Evolutionary conservation across 148 eudicot species (phyloP), one percentile per base, ranked within the genome.

Genomic region (Tetragonia tetragonoides): DNA sequence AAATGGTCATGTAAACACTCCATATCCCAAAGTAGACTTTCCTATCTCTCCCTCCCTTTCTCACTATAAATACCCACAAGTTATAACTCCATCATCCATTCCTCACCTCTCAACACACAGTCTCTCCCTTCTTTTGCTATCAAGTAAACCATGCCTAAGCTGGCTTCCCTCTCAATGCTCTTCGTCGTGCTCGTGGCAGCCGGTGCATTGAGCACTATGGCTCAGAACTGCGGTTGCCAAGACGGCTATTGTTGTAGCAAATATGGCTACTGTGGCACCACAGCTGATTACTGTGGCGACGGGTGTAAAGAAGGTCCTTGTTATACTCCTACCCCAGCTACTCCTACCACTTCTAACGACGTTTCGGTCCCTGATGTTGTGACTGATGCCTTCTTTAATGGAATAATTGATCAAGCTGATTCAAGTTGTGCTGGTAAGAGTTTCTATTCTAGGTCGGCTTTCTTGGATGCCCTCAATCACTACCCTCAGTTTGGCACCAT

Each of bases 291-390:
- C 56, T 90, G 93, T 66, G 93, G 93, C 3, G 59, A 78, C 0
- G 93, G 93, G 46, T 89, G 93, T 67, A 83, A 70, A 61, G 65
- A 46, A 5, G 93, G 93, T 0, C 88, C 93, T 18, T 82, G 84
- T 14, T 7, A 60, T 15, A 24, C 75, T 2, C 21, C 78, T 0
- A 41, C 28, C 0, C 17, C 76, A 0, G 65, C 76, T 3, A 44
- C 64, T 34, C 81, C 81, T 1, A 24, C 80, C 0, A 15, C 60
- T 7, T 12, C 66, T 7, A 70, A 40, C 17, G 75, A 69, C 15
- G 89, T 53, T 4, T 59, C 72, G 3, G 93, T 87, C 44, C 18
- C 86, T 3, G 82, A 82, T 18, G 81, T 87, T 3, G 85, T 89
- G 4, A 87, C 90, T 0, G 75, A 82, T 2, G 81, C 53, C 0